phyloP scores from a whole-genome alignment of 768 basidiomycete genomes.

The Cystoderma amianthinum region DNA sequence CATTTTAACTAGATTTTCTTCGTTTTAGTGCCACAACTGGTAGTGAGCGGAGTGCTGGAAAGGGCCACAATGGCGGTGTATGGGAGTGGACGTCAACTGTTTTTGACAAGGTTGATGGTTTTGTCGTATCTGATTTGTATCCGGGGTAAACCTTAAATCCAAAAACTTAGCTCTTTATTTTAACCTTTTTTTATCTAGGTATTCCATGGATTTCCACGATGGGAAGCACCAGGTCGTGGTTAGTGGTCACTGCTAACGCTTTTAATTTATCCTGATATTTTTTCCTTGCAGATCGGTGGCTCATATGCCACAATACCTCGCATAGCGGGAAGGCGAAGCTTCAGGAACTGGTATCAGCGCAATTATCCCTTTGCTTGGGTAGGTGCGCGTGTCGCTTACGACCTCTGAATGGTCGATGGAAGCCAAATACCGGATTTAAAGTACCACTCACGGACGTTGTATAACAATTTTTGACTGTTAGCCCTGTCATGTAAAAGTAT shows the following conservation, averaged over 20 bases:
- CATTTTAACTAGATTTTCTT: neutral
- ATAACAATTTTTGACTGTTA: too few species aligned
- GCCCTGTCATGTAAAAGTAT: too few species aligned
- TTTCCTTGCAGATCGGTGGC: conserved; percentile 76
- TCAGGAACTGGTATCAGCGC: conserved; percentile 90
- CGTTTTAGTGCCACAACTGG: conserved; percentile 61
- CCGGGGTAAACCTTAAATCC: conserved; percentile 55
- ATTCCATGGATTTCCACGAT: conserved; percentile 90
- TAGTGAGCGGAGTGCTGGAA: conserved; percentile 36
- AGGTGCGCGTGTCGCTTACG: conserved; percentile 59
- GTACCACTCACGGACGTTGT: too few species aligned
- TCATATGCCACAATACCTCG: conserved; percentile 84
- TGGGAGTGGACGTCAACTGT: conserved; percentile 97
- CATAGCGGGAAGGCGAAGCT: conserved; percentile 63
- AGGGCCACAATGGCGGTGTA: conserved; percentile 87
- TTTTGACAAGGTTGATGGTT: conserved; percentile 70
- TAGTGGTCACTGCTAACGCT: conserved; percentile 23
- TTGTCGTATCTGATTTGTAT: conserved; percentile 68
- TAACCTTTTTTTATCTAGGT: conserved; percentile 29
- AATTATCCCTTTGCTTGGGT: conserved; percentile 90
- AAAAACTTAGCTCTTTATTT: conserved; percentile 1
- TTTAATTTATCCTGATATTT: conserved; percentile 1
- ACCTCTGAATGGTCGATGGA: conserved; percentile 12
- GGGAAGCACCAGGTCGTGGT: conserved; percentile 81
- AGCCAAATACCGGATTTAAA: too few species aligned